These are phyloP conservation scores for Colletotrichum musicola DNA, from an alignment of 2,329 filamentous ascomycete genomes.

Conservation along the genomic window DNA sequence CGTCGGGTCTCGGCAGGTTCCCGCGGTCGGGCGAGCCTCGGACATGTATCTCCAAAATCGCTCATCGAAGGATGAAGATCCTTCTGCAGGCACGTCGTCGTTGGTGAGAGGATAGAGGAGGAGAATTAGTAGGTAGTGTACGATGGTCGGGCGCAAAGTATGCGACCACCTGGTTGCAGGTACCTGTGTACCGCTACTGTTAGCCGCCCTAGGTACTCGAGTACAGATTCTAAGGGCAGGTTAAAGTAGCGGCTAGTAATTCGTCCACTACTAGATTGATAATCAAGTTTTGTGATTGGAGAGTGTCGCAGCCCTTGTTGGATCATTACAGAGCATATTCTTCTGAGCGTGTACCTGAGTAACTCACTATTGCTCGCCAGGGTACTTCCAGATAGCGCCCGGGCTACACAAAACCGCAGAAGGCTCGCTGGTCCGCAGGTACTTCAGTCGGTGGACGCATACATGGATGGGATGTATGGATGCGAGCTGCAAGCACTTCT, in stretches of 20 bases:
- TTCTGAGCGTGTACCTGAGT: neutral
- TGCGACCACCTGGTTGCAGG: no score
- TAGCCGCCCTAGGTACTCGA: no score
- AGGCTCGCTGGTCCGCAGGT: no score
- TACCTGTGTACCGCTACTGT: no score
- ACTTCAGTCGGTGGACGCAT: no score
- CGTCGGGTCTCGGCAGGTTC: neutral
- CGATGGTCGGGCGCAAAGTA: no score
- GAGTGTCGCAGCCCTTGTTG: neutral
- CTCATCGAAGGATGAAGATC: neutral
- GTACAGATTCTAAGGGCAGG: no score
- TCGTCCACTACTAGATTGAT: neutral
- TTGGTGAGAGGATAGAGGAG: neutral
- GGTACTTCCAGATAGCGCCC: no score
- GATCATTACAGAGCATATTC: conserved; percentile 6
- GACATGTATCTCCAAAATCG: neutral
- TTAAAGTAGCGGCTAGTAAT: neutral
- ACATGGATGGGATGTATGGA: no score
- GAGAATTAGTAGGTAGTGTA: no score
- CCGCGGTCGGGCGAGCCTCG: neutral
- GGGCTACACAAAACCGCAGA: no score
- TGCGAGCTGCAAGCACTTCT: conserved; percentile 23
- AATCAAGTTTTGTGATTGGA: conserved; percentile 4
- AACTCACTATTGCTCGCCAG: no score
- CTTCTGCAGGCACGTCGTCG: neutral